Conservation (phyloP, 495 filamentous ascomycete genomes). For the Neurospora intermedia region DNA sequence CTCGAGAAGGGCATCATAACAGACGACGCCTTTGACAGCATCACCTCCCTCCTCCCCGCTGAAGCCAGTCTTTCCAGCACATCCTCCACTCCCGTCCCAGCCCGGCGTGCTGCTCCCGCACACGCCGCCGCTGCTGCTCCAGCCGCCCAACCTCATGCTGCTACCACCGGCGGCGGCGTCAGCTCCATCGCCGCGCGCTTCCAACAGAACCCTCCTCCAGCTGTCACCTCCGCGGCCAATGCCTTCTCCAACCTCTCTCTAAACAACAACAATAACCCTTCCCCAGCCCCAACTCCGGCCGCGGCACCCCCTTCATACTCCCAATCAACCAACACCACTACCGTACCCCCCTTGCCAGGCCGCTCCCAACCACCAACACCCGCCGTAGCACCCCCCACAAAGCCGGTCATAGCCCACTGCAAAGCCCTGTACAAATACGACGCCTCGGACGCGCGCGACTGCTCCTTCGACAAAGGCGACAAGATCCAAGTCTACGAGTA, state of each 20-base stretch:
- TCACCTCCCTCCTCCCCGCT: slow-evolving; percentile 62
- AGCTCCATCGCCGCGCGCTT: slow-evolving; percentile 15
- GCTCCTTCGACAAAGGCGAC: slow-evolving; percentile 65
- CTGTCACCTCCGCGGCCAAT: slow-evolving; percentile 22
- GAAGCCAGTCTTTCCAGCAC: slow-evolving; percentile 47
- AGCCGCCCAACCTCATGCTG: slow-evolving; percentile 45
- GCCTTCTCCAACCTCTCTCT: slow-evolving; percentile 34
- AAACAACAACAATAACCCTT: slow-evolving; percentile 19
- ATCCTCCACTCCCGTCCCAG: slow-evolving; percentile 16
- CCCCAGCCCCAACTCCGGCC: slow-evolving; percentile 7
- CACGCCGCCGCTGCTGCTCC: slow-evolving; percentile 27
- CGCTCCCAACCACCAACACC: slow-evolving; percentile 33
- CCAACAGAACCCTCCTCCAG: slow-evolving; percentile 17
- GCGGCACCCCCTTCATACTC: slow-evolving; percentile 33
- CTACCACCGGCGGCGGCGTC: slow-evolving; percentile 42
- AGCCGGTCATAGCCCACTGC: slow-evolving; percentile 56
- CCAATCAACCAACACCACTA: slow-evolving; percentile 36
- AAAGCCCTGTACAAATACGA: slow-evolving; percentile 75
- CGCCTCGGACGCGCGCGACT: slow-evolving; percentile 66
- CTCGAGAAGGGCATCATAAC: slow-evolving; percentile 66
- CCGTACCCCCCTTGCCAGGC: slow-evolving; percentile 40
- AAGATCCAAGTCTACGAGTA: slow-evolving; percentile 70
- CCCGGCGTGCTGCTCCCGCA: slow-evolving; percentile 17
- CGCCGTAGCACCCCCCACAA: slow-evolving; percentile 29
- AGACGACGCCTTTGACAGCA: slow-evolving; percentile 54